Conservation (phyloP, 768 basidiomycete genomes). For the Strobilomyces dryophilus region DNA sequence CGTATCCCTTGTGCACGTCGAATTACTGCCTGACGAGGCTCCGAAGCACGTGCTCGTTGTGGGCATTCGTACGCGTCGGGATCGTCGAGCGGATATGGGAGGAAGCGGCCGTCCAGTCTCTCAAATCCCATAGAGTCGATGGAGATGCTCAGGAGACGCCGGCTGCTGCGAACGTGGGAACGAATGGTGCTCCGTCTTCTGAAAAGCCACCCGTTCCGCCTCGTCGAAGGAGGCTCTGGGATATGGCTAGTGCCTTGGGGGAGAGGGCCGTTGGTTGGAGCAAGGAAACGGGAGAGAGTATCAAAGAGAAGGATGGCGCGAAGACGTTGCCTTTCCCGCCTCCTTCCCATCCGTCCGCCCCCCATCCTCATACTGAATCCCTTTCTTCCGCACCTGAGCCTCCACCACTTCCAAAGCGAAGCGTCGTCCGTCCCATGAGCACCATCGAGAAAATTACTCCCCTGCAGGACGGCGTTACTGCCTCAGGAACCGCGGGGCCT, state of each 20-base stretch:
- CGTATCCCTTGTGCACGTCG: constrained; percentile 70
- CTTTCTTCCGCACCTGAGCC: constrained; percentile 22
- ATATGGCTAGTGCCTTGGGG: constrained; percentile 59
- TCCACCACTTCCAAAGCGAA: constrained; percentile 52
- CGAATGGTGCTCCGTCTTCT: constrained; percentile 3
- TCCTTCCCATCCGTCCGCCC: constrained; percentile 25
- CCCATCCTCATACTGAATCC: constrained; percentile 16
- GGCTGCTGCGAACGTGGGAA: neutral
- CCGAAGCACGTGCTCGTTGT: constrained; percentile 83
- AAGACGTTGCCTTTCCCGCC: constrained; percentile 20
- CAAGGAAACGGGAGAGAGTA: constrained; percentile 29
- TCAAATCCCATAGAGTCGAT: constrained; percentile 17
- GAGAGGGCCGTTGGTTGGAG: constrained; percentile 59
- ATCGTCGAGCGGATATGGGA: constrained; percentile 89
- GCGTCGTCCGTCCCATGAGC: constrained; percentile 31
- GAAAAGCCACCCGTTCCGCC: constrained; percentile 63
- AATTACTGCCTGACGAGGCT: constrained; percentile 87
- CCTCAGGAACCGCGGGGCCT: constrained; percentile 4
- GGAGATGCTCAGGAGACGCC: neutral
- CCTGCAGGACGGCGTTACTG: neutral
- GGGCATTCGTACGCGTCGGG: constrained; percentile 81
- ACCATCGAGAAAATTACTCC: constrained; percentile 8
- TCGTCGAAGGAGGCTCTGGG: constrained; percentile 60
- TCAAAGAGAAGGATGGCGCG: constrained; percentile 29
- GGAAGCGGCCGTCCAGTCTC: constrained; percentile 52